Base-by-base conservation (phyloP, 1,139 yeast species). In the Pichia terricola region DNA sequence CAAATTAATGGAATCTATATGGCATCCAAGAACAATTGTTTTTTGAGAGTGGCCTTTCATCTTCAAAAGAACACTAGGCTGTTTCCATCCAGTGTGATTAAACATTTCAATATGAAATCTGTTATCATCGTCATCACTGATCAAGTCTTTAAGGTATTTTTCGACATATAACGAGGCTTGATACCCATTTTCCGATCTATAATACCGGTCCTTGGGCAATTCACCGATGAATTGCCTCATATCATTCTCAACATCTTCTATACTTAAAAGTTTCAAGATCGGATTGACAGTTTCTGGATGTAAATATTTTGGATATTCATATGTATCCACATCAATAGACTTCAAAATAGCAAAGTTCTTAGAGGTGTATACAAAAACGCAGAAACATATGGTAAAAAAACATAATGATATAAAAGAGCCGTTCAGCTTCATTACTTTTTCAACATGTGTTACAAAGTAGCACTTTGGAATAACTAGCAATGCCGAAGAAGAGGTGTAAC, bases 1-100 rank as follows among this genome's bases (percentile, higher is more conserved):
- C 48, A 86, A 68, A 59, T 87, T 88, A 50, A 79, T 73, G 2
- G 95, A 83, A 60, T 89, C 98, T 59, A 83, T 86, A 64, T 91
- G 97, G 28, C 95, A 83, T 0, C 96, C 96, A 30, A 89, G 75
- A 25, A 89, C 77, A 3, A 89, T 81, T 57, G 11, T 60, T 50
- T 40, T 34, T 9, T 25, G 10, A 26, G 35, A n/a, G 10, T 39
- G 43, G 2, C 57, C 51, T 26, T 48, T 43, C 5, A 72, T 53
- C n/a, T 58, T 60, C 9, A 72, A 77, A 46, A 80, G 63, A 45
- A 80, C 53, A 51, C 86, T 75, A 51, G 72, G 74, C 58, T 80
- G 86, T 39, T 61, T 60, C 81, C 84, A 80, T 6, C 60, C 10
- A 8, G 7, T 55, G 56, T 80, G 86, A 34, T 65, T 64, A 50